These are phyloP conservation scores for Alopecurus myosuroides DNA, from an alignment of 176 grass and related monocot genomes.

Conservation along the genomic window DNA sequence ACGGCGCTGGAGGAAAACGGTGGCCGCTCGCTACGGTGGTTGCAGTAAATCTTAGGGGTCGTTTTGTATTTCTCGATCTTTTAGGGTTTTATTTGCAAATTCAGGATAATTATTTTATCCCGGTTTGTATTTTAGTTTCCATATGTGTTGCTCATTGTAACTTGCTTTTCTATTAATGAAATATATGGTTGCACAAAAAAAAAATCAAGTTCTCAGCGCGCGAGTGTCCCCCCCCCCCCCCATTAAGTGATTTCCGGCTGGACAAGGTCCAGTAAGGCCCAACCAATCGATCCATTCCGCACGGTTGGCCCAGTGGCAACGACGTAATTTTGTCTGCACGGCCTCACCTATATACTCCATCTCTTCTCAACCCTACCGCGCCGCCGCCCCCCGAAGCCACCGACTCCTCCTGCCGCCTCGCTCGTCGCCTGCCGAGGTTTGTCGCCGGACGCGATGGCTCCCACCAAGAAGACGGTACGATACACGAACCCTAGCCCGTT, in stretches of 20 bases:
- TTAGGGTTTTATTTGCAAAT: too few species aligned
- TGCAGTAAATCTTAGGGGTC: too few species aligned
- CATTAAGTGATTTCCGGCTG: not conserved
- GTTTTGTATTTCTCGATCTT: too few species aligned
- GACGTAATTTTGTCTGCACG: constrained; percentile 1
- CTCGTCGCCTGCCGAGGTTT: not conserved
- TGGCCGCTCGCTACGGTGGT: too few species aligned
- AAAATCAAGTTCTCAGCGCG: too few species aligned
- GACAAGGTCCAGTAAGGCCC: not conserved
- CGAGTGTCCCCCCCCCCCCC: too few species aligned
- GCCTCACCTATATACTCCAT: constrained; percentile 9
- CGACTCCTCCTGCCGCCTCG: not conserved
- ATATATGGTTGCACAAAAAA: too few species aligned
- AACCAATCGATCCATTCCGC: not conserved
- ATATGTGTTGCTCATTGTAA: too few species aligned
- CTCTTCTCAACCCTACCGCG: constrained; percentile 20
- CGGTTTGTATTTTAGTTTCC: too few species aligned
- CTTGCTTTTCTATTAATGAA: too few species aligned
- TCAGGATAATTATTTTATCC: too few species aligned
- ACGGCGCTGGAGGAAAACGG: too few species aligned
- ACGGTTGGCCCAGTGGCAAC: constrained; percentile 9
- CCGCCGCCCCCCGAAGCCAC: constrained; percentile 28
- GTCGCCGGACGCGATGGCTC: constrained; percentile 57
- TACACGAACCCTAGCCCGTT: not conserved
- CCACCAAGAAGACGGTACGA: constrained; percentile 88